Percentiles rank a stretch among this genome's conserved stretches.
These are phyloP conservation scores for Russula olivacea DNA, from an alignment of 768 basidiomycete genomes.

Conservation along the genomic window DNA sequence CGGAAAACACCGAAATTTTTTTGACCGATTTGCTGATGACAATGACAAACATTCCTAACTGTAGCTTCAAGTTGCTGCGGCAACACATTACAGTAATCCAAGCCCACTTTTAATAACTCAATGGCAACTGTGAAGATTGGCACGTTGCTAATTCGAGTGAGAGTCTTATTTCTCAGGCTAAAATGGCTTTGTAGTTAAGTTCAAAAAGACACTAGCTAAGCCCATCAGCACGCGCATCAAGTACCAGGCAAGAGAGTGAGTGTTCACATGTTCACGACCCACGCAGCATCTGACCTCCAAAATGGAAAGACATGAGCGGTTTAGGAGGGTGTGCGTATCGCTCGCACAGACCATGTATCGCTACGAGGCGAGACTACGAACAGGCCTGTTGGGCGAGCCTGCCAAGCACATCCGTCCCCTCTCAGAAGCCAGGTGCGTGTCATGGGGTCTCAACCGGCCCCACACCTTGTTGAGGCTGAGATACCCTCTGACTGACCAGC, in stretches of 20 bases:
- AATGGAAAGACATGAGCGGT: conserved; percentile 55
- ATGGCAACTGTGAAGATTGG: conserved; percentile 76
- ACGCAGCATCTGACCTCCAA: background rate
- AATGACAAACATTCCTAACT: too few relatives aligned
- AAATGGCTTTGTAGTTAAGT: background rate
- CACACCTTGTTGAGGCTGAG: background rate
- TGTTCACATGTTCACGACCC: conserved; percentile 18
- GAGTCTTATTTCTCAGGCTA: conserved; percentile 27
- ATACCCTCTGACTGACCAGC: background rate
- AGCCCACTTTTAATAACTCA: conserved; percentile 37
- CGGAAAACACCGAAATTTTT: too few relatives aligned
- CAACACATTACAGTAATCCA: too few relatives aligned
- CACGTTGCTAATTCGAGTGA: conserved; percentile 66
- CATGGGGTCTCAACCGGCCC: background rate
- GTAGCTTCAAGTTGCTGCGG: too few relatives aligned
- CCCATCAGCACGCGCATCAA: conserved; percentile 48
- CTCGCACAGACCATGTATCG: conserved; percentile 77
- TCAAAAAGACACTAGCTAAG: conserved; percentile 43
- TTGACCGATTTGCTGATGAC: too few relatives aligned
- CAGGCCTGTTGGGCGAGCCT: conserved; percentile 71
- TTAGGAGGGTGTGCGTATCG: conserved; percentile 62
- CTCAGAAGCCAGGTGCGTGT: conserved; percentile 61
- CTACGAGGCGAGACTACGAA: conserved; percentile 63
- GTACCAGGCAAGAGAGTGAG: conserved; percentile 27
- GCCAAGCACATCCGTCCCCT: conserved; percentile 67